Evolutionary conservation across 805 yeast genomes (phyloP).

Genomic region (Spathaspora gorwiae): DNA sequence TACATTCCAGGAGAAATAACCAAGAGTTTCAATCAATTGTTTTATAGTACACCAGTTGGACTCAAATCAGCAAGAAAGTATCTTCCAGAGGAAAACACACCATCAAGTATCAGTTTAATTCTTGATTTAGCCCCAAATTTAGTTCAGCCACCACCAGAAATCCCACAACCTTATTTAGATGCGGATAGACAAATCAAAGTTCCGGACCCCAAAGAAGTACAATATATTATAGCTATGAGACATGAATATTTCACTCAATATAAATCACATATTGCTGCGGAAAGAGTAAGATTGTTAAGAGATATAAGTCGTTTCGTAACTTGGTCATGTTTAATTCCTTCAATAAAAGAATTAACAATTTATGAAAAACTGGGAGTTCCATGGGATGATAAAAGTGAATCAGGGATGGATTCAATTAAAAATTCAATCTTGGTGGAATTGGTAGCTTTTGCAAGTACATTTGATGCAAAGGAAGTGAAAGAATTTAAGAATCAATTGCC

Average conservation of each 20-base stretch:
- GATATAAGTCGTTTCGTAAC: constrained; percentile 29
- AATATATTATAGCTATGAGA: constrained; percentile 23
- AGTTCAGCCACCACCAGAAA: constrained; percentile 35
- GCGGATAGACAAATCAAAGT: constrained; percentile 34
- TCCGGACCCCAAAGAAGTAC: constrained; percentile 33
- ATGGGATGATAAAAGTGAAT: constrained; percentile 13
- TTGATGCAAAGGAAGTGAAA: constrained; percentile 8
- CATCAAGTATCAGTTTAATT: constrained; percentile 26
- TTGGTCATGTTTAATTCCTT: constrained; percentile 23
- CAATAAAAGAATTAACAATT: constrained; percentile 14
- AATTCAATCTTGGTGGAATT: constrained; percentile 17
- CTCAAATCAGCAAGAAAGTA: constrained; percentile 5
- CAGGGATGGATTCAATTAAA: constrained; percentile 10
- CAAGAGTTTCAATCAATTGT: neutral
- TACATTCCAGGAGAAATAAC: neutral
- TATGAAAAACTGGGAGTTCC: constrained; percentile 19
- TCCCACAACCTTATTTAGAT: constrained; percentile 42
- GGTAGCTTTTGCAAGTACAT: constrained; percentile 11
- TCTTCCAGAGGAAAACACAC: constrained; percentile 15
- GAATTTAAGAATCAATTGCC: constrained; percentile 12
- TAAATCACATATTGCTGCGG: constrained; percentile 39
- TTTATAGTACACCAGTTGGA: constrained; percentile 5
- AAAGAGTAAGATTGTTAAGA: constrained; percentile 32
- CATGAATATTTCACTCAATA: constrained; percentile 37
- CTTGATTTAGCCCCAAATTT: constrained; percentile 24